These are phyloP conservation scores for Penicillium macrosclerotiorum DNA, from an alignment of 495 filamentous ascomycete species.

Conservation along the genomic window DNA sequence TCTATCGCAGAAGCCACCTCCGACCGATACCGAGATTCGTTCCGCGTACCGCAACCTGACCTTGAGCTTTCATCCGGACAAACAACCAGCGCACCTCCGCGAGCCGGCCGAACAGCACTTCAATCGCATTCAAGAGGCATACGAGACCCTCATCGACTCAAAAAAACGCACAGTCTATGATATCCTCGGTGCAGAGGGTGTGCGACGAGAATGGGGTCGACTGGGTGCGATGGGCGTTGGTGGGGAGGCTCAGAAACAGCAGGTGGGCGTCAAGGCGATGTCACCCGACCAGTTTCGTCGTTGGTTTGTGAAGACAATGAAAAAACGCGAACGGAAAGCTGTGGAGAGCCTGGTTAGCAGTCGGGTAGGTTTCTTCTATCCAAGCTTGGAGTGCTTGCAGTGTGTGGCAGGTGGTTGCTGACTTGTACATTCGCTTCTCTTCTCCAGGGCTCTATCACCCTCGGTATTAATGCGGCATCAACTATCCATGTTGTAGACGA, in stretches of 20 bases:
- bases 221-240: constrained; percentile 33
- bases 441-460: constrained; percentile 31
- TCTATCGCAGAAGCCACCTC: constrained; percentile 40
- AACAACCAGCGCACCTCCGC: constrained; percentile 48
- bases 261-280: constrained; percentile 45
- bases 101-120: constrained; percentile 50
- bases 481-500: constrained; percentile 33
- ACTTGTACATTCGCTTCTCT: constrained; percentile 1
- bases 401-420: not conserved
- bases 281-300: constrained; percentile 45
- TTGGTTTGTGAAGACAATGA: constrained; percentile 51
- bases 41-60: constrained; percentile 51
- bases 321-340: constrained; percentile 38
- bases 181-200: constrained; percentile 43
- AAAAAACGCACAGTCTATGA: constrained; percentile 57
- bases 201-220: constrained; percentile 42
- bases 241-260: constrained; percentile 27
- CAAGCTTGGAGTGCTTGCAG: not conserved
- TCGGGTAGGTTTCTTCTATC: constrained; percentile 33
- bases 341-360: constrained; percentile 44
- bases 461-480: constrained; percentile 43
- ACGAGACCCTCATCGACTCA: constrained; percentile 55
- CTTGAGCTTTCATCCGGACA: constrained; percentile 59
- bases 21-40: constrained; percentile 50
- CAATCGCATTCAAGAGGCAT: constrained; percentile 48